A percentile compares a stretch with the other conserved stretches of the same genome.
These are phyloP conservation scores for Pelomyxa schiedti DNA, from an alignment of 78 protist genomes.

Conservation along the genomic window DNA sequence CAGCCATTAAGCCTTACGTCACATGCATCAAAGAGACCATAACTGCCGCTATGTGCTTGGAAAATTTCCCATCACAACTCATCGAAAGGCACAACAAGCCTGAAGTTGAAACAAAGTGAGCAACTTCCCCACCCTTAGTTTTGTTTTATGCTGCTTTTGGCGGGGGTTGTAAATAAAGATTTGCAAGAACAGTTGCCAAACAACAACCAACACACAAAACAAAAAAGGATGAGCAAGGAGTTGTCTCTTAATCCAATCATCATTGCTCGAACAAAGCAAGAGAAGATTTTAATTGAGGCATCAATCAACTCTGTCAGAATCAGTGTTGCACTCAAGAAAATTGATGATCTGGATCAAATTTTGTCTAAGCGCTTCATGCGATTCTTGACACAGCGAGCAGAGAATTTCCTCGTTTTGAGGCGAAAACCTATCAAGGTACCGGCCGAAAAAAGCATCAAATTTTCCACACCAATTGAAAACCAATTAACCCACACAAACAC, in stretches of 20 bases:
- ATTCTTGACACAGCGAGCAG: slow-evolving; percentile 94
- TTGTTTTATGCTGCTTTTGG: background rate
- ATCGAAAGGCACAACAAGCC: slow-evolving; percentile 99
- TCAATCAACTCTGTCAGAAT: slow-evolving; percentile 95
- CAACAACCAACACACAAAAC: too few relatives aligned
- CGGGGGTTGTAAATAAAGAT: background rate
- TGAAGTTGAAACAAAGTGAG: slow-evolving; percentile 86
- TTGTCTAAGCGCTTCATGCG: slow-evolving; percentile 79
- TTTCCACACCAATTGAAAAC: background rate
- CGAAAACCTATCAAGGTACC: slow-evolving; percentile 73
- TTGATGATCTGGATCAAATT: slow-evolving; percentile 85
- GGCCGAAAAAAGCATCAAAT: background rate
- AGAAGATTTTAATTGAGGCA: slow-evolving; percentile 82
- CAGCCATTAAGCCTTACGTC: slow-evolving; percentile 81
- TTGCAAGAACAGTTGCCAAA: too few relatives aligned
- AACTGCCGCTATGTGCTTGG: slow-evolving; percentile 87
- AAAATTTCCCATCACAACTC: slow-evolving; percentile 84
- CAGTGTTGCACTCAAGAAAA: slow-evolving; percentile 73
- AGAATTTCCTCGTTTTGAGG: slow-evolving; percentile 83
- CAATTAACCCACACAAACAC: background rate
- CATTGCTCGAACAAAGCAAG: slow-evolving; percentile 76
- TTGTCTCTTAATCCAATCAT: slow-evolving; percentile 76
- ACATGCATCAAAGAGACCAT: slow-evolving; percentile 74
- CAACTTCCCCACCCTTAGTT: background rate
- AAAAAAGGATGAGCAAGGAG: slow-evolving; percentile 53